Base-by-base conservation (phyloP, 768 basidiomycete genomes). In the Tylopilus balloui region DNA sequence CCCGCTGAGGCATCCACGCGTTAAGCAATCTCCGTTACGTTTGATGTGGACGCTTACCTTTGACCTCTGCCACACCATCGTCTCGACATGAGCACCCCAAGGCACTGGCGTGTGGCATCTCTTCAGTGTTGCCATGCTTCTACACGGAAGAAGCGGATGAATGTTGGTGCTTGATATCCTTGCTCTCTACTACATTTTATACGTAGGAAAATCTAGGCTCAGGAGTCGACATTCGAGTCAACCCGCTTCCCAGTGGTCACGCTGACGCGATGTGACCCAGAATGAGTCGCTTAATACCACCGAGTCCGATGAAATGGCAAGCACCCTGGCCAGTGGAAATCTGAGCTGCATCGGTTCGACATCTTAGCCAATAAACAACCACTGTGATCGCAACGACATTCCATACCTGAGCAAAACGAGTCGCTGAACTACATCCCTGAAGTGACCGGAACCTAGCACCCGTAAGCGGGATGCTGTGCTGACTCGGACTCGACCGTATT, bases 51-150 rank as follows among this genome's bases (percentile, higher is more conserved):
- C 8, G 47, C 61, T 14, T 40, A 55, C 61, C 40, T 25, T 34
- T 10, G 55, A 55, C 43, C 38, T 62, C 15, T 9, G 9, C 58
- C 55, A 62, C 6, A 23, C n/a, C 2, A 15, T 34, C 14, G 9
- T 28, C 23, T 57, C 47, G 1, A 54, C 52, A 1, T 17, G 42
- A 25, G 47, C 44, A 25, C 37, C 52, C 47, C 45, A 51, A 25
- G 46, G 48, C 4, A 41, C 9, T 40, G 58, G 47, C 4, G 50
- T 10, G 13, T 52, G 61, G 5, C 8, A 19, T 39, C 58, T 57
- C n/a, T 8, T 60, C 6, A 54, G 50, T 1, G 61, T 63, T n/a
- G 58, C 52, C 61, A 62, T 62, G 17, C 4, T 13, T 28, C 12
- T 38, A 6, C 23, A 41, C 0, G 15, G 29, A 10, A 12, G 6